phyloP scores from a whole-genome alignment of 129 eudicot genomes.

The Logfia minima region DNA sequence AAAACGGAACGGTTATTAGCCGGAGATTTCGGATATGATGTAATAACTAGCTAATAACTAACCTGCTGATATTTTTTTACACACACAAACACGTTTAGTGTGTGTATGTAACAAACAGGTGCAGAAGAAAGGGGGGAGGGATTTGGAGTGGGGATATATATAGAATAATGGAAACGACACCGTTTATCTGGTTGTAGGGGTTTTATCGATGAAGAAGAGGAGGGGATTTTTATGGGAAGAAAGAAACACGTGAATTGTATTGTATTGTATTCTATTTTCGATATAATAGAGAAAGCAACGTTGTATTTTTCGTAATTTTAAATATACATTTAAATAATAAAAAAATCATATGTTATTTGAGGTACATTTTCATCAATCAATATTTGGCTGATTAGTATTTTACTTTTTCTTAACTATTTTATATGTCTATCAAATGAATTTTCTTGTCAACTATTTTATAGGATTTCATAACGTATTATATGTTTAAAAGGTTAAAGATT shows the following conservation, averaged over 20 bases:
- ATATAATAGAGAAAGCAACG: not conserved
- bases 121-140: conserved; percentile 6
- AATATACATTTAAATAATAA: not conserved
- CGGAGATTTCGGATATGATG: not conserved
- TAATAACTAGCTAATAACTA: not conserved
- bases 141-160: conserved; percentile 3
- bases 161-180: conserved; percentile 13
- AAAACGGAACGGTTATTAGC: not conserved
- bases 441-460: too few species aligned
- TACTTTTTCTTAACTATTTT: too few species aligned
- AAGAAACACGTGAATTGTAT: not conserved
- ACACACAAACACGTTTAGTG: not conserved
- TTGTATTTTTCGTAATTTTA: not conserved
- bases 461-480: too few species aligned
- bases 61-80: not conserved
- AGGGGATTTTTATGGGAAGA: not conserved
- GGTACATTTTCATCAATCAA: not conserved
- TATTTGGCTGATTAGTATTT: too few species aligned
- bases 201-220: conserved; percentile 28
- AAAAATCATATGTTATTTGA: not conserved
- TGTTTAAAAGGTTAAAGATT: not conserved
- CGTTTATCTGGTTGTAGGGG: conserved; percentile 22
- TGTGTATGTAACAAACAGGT: conserved; percentile 22
- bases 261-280: not conserved
- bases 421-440: too few species aligned